Base-by-base conservation (phyloP, 306 rosid species). In the Begonia masoniana region DNA sequence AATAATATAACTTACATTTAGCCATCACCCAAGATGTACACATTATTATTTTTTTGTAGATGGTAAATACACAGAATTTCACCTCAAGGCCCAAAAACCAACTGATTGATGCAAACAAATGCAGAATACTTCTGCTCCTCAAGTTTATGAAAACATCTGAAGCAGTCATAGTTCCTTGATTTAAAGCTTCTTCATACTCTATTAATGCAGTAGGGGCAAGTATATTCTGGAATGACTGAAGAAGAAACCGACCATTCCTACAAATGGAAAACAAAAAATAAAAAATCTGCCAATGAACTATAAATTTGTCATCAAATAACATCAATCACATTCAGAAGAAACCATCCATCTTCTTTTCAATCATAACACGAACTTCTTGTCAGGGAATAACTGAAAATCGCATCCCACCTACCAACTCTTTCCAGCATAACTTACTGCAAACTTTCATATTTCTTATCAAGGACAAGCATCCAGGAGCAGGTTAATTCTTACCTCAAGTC, bases 81-180 rank as follows among this genome's bases (percentile, higher is more conserved):
- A 86, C 99, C 96, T 92, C 85, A 41, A 92, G 93, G 66, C 99
- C 94, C 61, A 86, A 67, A 78, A 83, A 84, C 70, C 84, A 77
- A 62, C 96, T 87, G 54, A 84, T 79, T 41, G 95, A 92, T 19
- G 99, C 88, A 74, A 81, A 92, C 56, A 92, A 65, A 72, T 92
- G 96, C 84, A 92, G 71, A 67, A 87, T 59, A 62, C 96, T 86
- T 74, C 75, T 87, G 80, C 77, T 82, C 82, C 96, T 92, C 88
- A 92, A 68, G 74, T 74, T 92, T 56, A 74, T 61, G 71, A 92
- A 92, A 69, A 77, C 87, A 50, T 86, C 99, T 21, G 85, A 88
- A 10, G 96, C 96, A 66, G 71, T 70, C 78, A 78, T 76, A 19
- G 78, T 83, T 75, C 96, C 96, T 66, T 83, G 99, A 72, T 92